Evolutionary conservation across 208 protist species (phyloP).

Genomic region (Leishmania amazonensis): DNA sequence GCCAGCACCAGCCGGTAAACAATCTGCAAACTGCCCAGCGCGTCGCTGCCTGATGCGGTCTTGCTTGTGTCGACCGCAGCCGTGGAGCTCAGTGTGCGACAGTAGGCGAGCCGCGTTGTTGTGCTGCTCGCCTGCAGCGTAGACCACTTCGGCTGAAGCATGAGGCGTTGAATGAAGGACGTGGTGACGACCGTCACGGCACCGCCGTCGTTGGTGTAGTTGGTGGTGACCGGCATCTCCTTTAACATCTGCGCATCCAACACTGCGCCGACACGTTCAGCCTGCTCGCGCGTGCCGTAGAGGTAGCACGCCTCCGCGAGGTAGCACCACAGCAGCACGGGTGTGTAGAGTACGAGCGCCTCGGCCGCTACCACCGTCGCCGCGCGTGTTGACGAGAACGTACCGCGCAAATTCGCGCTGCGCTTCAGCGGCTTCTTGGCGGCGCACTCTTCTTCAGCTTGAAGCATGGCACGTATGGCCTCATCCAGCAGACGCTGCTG

Average conservation of each 20-base stretch:
- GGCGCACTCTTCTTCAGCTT: constrained; percentile 7
- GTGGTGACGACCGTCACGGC: constrained; percentile 5
- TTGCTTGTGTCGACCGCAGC: constrained; percentile 9
- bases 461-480: constrained; percentile 45
- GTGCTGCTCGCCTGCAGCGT: constrained; percentile 22
- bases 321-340: constrained; percentile 64
- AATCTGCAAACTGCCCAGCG: constrained; percentile 35
- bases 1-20: constrained; percentile 59
- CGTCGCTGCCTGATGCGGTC: neutral
- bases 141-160: constrained; percentile 25
- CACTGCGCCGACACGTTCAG: constrained; percentile 12
- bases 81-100: constrained; percentile 22
- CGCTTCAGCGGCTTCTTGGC: constrained; percentile 3
- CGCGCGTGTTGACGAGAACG: neutral
- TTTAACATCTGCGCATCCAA: constrained; percentile 24
- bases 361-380: neutral
- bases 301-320: constrained; percentile 25
- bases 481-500: constrained; percentile 46
- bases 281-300: constrained; percentile 24
- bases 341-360: constrained; percentile 18
- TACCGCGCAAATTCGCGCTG: neutral
- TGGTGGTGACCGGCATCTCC: constrained; percentile 8
- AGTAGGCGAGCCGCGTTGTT: constrained; percentile 25
- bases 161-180: constrained; percentile 35
- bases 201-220: neutral